Conservation (phyloP, 108 stramenopile genomes). For the Fragilaria crotonensis region DNA sequence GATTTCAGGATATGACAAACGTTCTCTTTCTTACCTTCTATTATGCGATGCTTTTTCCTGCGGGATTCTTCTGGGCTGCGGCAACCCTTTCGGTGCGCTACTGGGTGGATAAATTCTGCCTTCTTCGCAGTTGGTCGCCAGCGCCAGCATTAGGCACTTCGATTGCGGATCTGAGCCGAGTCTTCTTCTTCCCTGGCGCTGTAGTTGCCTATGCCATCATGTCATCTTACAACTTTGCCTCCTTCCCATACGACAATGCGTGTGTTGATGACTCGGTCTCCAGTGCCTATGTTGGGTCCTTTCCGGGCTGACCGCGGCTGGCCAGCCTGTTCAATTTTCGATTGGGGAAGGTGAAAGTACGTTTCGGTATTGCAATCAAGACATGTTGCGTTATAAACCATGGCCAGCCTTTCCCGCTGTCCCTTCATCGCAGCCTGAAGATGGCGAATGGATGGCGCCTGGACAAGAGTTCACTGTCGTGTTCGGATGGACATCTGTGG, state of each 20-base stretch:
- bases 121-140: conserved; percentile 12
- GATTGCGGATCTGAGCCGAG: conserved; percentile 6
- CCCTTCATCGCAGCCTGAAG: conserved; percentile 7
- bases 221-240: conserved; percentile 1
- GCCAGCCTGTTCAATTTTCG: neutral
- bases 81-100: conserved; percentile 1
- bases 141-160: conserved; percentile 2
- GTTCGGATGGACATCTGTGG: conserved; percentile 12
- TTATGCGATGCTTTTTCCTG: conserved; percentile 13
- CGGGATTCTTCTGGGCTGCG: conserved; percentile 8
- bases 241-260: conserved; percentile 15
- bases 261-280: conserved; percentile 1
- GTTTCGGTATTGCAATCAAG: conserved; percentile 15
- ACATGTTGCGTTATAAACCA: conserved; percentile 5
- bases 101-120: conserved; percentile 12
- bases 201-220: conserved; percentile 7
- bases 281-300: neutral
- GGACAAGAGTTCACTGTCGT: conserved; percentile 1
- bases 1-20: conserved; percentile 14
- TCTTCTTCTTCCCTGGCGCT: conserved; percentile 7
- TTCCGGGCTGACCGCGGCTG: neutral
- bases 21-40: conserved; percentile 13
- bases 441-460: neutral
- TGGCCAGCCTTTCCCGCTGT: neutral
- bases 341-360: neutral